Evolutionary conservation across 2,329 filamentous ascomycete genomes (phyloP), one percentile per base, ranked within the genome.

Genomic region (Verticillium dahliae): DNA sequence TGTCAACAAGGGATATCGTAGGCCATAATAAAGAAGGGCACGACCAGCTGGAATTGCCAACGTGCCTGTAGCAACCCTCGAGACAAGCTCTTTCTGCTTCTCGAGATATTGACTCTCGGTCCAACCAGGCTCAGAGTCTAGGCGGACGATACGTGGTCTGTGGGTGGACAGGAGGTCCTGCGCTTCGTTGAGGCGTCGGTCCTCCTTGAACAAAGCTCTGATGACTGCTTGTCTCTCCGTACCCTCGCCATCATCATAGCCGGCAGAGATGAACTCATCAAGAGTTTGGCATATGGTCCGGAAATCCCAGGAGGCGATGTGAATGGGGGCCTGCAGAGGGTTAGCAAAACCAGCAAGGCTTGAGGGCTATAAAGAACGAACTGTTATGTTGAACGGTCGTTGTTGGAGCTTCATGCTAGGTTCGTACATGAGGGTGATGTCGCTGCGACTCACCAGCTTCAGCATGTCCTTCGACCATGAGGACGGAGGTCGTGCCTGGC

Each of bases 71-170:
- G 94, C 95, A 41, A 97, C 85, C 70, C 90, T 89, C 63, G 95
- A 90, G 62, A 95, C 93, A 37, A 97, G 81, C 64, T 91, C 89
- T 73, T 97, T 97, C 73, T 99, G 95, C 62, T 90, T 91, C 72
- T 99, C 95, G 10, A 99, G 80, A 61, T 96, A 87, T 64, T 95
- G 89, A 15, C 91, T 88, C 71, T 99, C 95, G 27, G 88, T 85
- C 90, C 91, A 95, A 50, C 86, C 85, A 1, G 90, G 86, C 65
- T 92, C 83, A 1, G 88, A 85, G 45, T 88, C 82, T 64, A 94
- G 89, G 59, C 90, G 89, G n/a, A 94, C 87, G 11, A 91, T 79
- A 52, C 94, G 87, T 14, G 91, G 82, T 69, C 90, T 91, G 59
- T 90, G 87, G 34, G 95, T 95, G 61, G 95, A 93, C n/a, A 99